These are phyloP conservation scores for Camelina hispida DNA, from an alignment of 345 rosid species.

Conservation along the genomic window DNA sequence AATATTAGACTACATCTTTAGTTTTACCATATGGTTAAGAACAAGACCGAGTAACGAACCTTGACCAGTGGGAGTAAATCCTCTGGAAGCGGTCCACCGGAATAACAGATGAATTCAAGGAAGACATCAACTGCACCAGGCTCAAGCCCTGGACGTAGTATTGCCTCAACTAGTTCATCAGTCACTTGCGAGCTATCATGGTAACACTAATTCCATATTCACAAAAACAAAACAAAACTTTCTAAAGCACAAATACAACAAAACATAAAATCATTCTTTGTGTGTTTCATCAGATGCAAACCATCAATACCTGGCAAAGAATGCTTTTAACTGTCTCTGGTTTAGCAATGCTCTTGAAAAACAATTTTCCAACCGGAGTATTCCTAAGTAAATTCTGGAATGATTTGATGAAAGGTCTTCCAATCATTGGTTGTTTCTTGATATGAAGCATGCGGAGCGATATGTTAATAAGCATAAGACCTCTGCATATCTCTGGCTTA, in stretches of 20 bases:
- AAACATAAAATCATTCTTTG: neutral
- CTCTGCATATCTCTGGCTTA: constrained; percentile 69
- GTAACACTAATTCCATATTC: constrained; percentile 67
- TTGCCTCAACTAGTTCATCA: constrained; percentile 79
- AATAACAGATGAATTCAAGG: constrained; percentile 92
- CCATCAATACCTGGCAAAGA: constrained; percentile 66
- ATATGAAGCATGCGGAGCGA: constrained; percentile 90
- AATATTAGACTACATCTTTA: constrained; percentile 16
- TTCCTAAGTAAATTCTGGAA: constrained; percentile 88
- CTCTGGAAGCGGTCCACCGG: constrained; percentile 89
- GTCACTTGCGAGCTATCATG: constrained; percentile 84
- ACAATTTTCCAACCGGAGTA: constrained; percentile 67
- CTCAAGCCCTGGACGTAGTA: constrained; percentile 89
- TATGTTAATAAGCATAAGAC: constrained; percentile 71
- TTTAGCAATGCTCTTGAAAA: constrained; percentile 73
- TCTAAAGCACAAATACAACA: constrained; percentile 18
- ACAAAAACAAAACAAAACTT: neutral
- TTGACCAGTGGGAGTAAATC: constrained; percentile 79
- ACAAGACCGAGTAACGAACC: constrained; percentile 48
- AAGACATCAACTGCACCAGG: constrained; percentile 90
- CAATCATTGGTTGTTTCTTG: constrained; percentile 80
- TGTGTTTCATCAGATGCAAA: constrained; percentile 1
- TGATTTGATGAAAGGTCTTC: constrained; percentile 73
- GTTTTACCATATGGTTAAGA: constrained; percentile 13
- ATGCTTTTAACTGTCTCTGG: constrained; percentile 69